These are phyloP conservation scores for Backusella australiensis DNA, from an alignment of 192 early-diverging fungal genomes.

Conservation along the genomic window DNA sequence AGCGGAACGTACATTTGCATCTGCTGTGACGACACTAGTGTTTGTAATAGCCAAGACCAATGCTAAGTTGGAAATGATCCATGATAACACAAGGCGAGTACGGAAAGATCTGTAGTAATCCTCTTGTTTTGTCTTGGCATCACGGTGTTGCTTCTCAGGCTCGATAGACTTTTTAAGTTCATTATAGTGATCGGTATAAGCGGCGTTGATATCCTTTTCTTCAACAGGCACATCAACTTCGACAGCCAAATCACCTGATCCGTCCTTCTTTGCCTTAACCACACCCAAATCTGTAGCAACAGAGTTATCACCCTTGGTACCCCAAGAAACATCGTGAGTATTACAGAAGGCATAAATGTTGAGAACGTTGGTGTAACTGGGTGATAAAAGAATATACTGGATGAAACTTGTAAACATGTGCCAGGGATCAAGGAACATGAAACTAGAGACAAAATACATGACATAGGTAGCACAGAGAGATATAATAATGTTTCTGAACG, in stretches of 20 bases:
- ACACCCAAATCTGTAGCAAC: conserved; percentile 70
- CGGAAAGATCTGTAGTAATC: conserved; percentile 87
- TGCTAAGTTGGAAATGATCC: conserved; percentile 77
- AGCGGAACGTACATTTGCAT: conserved; percentile 36
- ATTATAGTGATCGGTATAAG: conserved; percentile 72
- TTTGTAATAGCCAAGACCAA: conserved; percentile 69
- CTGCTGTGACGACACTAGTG: conserved; percentile 26
- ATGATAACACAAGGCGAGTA: conserved; percentile 69
- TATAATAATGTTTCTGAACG: conserved; percentile 64
- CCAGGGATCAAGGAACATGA: conserved; percentile 75
- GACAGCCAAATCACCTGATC: conserved; percentile 66
- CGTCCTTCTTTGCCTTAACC: conserved; percentile 71
- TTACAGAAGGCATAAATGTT: conserved; percentile 63
- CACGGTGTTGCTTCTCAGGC: conserved; percentile 53
- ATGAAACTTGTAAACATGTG: conserved; percentile 75
- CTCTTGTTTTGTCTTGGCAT: conserved; percentile 67
- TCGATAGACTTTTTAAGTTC: conserved; percentile 48
- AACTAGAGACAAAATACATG: conserved; percentile 59
- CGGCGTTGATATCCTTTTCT: conserved; percentile 75
- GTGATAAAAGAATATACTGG: conserved; percentile 73
- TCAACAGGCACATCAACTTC: conserved; percentile 77
- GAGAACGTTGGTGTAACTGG: conserved; percentile 76
- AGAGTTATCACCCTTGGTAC: conserved; percentile 88
- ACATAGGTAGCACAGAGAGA: conserved; percentile 68
- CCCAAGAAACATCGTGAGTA: conserved; percentile 70